phyloP scores from a whole-genome alignment of 163 green algal species.

The Chlamydomonas reinhardtii region DNA sequence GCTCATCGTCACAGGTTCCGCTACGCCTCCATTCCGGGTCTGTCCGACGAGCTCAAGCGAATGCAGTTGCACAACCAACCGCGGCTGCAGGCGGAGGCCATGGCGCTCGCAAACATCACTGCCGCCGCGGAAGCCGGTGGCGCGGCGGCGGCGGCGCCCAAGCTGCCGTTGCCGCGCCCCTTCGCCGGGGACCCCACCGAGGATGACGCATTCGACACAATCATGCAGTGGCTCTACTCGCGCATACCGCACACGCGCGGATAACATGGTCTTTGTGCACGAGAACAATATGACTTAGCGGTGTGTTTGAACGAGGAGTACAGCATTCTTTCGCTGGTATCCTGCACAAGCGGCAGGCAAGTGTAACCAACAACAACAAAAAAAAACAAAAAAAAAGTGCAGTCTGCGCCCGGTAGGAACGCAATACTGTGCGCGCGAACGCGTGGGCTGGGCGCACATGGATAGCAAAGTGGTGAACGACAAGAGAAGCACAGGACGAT shows the following conservation, averaged over 20 bases:
- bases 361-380: too few species aligned
- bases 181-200: constrained; percentile 25
- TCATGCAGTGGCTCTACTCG: constrained; percentile 44
- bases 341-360: too few species aligned
- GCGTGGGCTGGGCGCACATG: too few species aligned
- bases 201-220: constrained; percentile 49
- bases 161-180: constrained; percentile 23
- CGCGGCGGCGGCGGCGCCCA: neutral
- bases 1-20: neutral
- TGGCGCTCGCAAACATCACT: neutral
- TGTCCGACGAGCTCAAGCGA: neutral
- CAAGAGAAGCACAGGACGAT: too few species aligned
- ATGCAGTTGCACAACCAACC: neutral
- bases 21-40: constrained; percentile 10
- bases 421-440: too few species aligned
- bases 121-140: neutral
- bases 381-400: too few species aligned
- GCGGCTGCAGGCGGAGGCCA: neutral
- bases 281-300: too few species aligned
- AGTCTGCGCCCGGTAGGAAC: too few species aligned
- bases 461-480: too few species aligned
- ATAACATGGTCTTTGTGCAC: neutral
- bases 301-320: too few species aligned
- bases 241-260: constrained; percentile 15
- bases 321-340: too few species aligned